phyloP scores from a whole-genome alignment of 768 basidiomycete genomes.

The Tylopilus plumbeoviolaceoides region DNA sequence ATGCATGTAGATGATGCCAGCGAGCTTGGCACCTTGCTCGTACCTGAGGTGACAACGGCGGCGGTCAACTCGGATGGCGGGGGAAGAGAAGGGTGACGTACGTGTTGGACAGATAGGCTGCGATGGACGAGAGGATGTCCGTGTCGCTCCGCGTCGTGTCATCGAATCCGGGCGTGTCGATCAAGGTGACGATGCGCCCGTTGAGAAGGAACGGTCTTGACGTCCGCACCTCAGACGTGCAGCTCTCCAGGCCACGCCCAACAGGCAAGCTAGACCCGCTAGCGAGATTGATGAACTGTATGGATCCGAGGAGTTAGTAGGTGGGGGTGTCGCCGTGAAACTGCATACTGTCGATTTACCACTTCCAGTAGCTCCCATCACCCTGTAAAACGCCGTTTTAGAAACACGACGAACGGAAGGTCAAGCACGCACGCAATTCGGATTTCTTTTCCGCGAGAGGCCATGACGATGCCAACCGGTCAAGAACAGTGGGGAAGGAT shows the following conservation, averaged over 20 bases:
- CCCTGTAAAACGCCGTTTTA: conserved; percentile 18
- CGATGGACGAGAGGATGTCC: conserved; percentile 49
- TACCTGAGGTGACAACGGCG: conserved; percentile 18
- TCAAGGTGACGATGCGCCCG: conserved; percentile 41
- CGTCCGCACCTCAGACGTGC: conserved; percentile 44
- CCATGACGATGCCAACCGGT: conserved; percentile 16
- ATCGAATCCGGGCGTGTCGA: conserved; percentile 64
- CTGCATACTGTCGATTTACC: conserved; percentile 33
- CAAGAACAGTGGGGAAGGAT: neutral
- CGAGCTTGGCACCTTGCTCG: conserved; percentile 37
- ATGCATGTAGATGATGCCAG: conserved; percentile 54
- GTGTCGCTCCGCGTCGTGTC: conserved; percentile 48
- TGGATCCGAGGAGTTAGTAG: conserved; percentile 2
- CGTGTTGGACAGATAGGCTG: conserved; percentile 35
- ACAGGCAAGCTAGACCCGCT: conserved; percentile 47
- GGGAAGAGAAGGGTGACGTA: conserved; percentile 8
- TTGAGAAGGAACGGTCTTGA: conserved; percentile 44
- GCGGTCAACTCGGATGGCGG: neutral
- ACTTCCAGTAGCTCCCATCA: conserved; percentile 35
- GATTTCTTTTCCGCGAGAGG: conserved; percentile 27
- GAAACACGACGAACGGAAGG: neutral
- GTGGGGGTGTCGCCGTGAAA: neutral
- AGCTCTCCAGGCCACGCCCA: conserved; percentile 46
- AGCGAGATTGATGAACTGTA: conserved; percentile 50
- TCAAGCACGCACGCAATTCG: conserved; percentile 28